Conservation (phyloP, 1,284 basidiomycete genomes). For the Irpex sp. region DNA sequence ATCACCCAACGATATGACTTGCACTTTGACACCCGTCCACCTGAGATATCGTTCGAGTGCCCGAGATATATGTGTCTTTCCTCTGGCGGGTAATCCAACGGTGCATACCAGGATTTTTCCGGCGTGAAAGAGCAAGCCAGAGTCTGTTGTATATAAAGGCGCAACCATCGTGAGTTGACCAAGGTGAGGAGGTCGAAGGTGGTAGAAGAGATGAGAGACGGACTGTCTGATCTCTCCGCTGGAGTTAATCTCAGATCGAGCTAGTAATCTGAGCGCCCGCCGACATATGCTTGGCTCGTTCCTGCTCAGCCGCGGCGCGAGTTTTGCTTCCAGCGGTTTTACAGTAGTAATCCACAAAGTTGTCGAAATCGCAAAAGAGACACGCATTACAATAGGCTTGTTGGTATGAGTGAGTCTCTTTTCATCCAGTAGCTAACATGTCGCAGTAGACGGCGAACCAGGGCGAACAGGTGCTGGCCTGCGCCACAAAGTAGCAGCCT, state of each 20-base stretch:
- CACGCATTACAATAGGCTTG: too few species aligned
- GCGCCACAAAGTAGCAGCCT: neutral
- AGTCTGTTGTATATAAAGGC: slow-evolving; percentile 82
- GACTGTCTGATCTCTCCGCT: neutral
- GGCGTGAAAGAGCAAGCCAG: slow-evolving; percentile 87
- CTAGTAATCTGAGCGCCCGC: too few species aligned
- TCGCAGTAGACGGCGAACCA: too few species aligned
- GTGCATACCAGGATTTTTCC: slow-evolving; percentile 93
- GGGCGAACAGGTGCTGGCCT: neutral
- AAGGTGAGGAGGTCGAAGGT: slow-evolving; percentile 1
- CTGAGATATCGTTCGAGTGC: slow-evolving; percentile 94
- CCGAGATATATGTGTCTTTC: slow-evolving; percentile 96
- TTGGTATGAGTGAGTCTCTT: too few species aligned
- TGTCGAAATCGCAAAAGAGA: too few species aligned
- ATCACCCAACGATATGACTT: slow-evolving; percentile 93
- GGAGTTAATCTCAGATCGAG: neutral
- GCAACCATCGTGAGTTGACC: slow-evolving; percentile 65
- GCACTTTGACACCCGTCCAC: slow-evolving; percentile 97
- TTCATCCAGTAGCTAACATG: too few species aligned
- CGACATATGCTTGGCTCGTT: too few species aligned
- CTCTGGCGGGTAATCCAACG: slow-evolving; percentile 89
- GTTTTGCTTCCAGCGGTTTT: too few species aligned
- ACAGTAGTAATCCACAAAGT: too few species aligned
- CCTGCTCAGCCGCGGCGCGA: too few species aligned
- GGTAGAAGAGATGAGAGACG: neutral